Percentiles rank a stretch among this genome's conserved stretches.
Evolutionary conservation across 1,139 yeast species (phyloP).

Genomic region (Taphrina confusa): DNA sequence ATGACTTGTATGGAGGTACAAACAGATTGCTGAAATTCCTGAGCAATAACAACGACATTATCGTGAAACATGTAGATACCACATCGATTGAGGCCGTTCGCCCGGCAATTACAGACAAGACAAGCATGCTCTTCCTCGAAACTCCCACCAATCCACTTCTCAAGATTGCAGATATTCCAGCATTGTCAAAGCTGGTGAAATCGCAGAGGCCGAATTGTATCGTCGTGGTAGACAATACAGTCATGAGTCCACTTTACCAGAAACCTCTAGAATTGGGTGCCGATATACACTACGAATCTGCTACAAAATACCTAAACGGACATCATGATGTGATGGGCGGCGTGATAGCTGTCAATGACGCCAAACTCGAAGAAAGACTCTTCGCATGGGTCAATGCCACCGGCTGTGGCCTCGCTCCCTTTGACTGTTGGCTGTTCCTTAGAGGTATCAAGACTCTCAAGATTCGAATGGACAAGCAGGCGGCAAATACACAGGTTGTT

Average conservation of each 20-base stretch:
- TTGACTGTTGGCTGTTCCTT: constrained; percentile 91
- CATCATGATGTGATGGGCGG: constrained; percentile 93
- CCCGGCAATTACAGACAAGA: constrained; percentile 51
- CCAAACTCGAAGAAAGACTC: constrained; percentile 61
- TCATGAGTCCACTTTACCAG: constrained; percentile 89
- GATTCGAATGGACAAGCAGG: constrained; percentile 72
- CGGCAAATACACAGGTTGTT: constrained; percentile 65
- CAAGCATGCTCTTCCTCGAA: constrained; percentile 84
- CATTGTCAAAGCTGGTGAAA: constrained; percentile 56
- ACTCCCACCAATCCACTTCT: constrained; percentile 88
- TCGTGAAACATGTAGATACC: constrained; percentile 78
- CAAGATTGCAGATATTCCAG: constrained; percentile 68
- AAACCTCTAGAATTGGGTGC: constrained; percentile 85
- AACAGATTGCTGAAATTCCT: constrained; percentile 78
- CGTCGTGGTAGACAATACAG: constrained; percentile 88
- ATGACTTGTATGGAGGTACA: constrained; percentile 92
- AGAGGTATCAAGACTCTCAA: constrained; percentile 88
- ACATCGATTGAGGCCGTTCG: constrained; percentile 63
- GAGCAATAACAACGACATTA: constrained; percentile 64
- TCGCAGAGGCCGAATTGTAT: constrained; percentile 59
- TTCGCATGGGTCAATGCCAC: constrained; percentile 83
- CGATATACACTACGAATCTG: constrained; percentile 83
- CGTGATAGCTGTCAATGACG: constrained; percentile 69
- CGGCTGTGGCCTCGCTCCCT: constrained; percentile 87
- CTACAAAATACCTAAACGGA: constrained; percentile 88